Evolutionary conservation across 2,329 filamentous ascomycete species (phyloP), one percentile per base, ranked within the genome.

Genomic region (Hymenotorrendiella dingleyae): DNA sequence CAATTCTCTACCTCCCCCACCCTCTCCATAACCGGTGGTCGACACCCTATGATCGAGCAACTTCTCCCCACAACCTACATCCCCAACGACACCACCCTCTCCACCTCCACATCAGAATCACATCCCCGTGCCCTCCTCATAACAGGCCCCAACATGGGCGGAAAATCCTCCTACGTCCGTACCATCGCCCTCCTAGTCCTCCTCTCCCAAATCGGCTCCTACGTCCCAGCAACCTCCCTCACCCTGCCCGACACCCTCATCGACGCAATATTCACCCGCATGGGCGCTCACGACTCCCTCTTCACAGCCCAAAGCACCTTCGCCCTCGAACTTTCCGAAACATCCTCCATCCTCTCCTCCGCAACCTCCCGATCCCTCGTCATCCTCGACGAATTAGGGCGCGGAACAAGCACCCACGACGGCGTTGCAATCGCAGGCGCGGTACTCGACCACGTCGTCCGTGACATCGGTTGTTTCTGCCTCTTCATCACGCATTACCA

Each of bases 401-500:
- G 93, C 42, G 93, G 93, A 39, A 98, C 93, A 0, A 88, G 82
- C 54, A 98, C 93, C 8, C 89, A 97, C 62, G 93, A 98, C 63
- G 93, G 93, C 42, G 89, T 94, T 4, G 93, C 93, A 43, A 97
- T 98, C 56, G 93, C 93, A 1, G 84, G 94, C 56, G 86, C 89
- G 19, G 93, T 98, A 4, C 72, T 98, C 5, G 80, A 91, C 46
- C 82, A 94, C 58, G 78, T 97, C 48, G 83, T 94, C 20, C 73
- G 80, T 19, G 76, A 89, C 12, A 75, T 82, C 1, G 73, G 75
- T 40, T 87, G 87, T 48, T 72, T 96, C 35, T 94, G 88, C 5
- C 72, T 98, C 30, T 98, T 98, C 70, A 95, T 98, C 63, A 98
- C 93, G 3, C 93, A 98, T 67, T 98, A 98, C 64, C 93, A 98